Base-by-base conservation (phyloP, 768 basidiomycete genomes). In the Tricholomella constricta region DNA sequence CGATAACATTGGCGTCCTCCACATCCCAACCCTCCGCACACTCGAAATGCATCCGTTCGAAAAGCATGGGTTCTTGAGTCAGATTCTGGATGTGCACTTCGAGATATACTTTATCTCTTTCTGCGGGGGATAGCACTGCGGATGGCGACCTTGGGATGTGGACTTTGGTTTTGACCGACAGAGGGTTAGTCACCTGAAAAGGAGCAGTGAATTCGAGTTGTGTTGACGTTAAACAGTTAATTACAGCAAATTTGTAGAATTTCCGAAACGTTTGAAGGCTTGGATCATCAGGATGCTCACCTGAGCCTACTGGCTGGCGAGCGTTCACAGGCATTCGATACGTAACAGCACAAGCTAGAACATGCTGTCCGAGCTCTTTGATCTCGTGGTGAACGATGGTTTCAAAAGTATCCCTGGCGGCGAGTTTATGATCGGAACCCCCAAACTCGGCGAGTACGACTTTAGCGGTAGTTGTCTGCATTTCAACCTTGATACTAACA, bases 161-260 rank as follows among this genome's bases (percentile, higher is more conserved):
- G 0, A 96, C 91, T 68, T 95, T 95, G 12, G 94, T 97, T 71
- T 96, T 96, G 52, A 98, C 94, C 0, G 92, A 92, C 12, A 98
- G 74, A 1, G 95, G 95, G 60, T 96, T 95, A n/a, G 86, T 88
- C 22, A 94, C 93, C 92, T 96, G 59, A 14, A 41, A 43, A n/a
- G 51, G 19, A 20, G 17, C 43, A 15, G 19, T 37, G 11, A 43
- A 42, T 32, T 32, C 51, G 32, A 48, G 35, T 42, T 29, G 20
- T 14, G 15, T 43, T 36, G 25, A 26, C 34, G 36, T 12, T 20
- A 38, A 27, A 32, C 40, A 35, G 38, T 15, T 23, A 79, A 89
- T 66, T 64, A 95, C 92, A 44, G 82, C 83, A 69, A 95, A 96
- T 65, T 94, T 94, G 73, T 94, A 93, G 70, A 91, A 94, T 66